Conservation (phyloP, 2,329 filamentous ascomycete genomes). For the Penicillium brasilianum region DNA sequence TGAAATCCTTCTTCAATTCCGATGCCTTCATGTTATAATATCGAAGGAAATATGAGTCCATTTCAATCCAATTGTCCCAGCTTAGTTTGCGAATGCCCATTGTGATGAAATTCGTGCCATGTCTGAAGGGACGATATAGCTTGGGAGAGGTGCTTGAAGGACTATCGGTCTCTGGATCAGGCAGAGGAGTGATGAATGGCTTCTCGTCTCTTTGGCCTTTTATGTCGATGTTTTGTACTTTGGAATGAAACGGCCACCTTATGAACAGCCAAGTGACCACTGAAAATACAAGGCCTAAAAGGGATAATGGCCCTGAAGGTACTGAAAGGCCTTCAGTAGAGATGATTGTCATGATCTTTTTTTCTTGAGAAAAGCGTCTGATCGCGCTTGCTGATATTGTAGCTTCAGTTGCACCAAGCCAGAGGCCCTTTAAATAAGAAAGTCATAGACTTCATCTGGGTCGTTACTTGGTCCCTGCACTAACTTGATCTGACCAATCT, state of each 20-base stretch:
- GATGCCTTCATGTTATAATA: not conserved
- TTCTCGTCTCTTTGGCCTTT: not conserved
- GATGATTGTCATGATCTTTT: not conserved
- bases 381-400: not conserved
- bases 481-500: not conserved
- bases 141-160: not conserved
- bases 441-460: not conserved
- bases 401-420: not conserved
- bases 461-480: not conserved
- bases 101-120: not conserved
- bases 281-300: not conserved
- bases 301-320: not conserved
- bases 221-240: not conserved
- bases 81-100: not conserved
- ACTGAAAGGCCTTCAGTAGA: not conserved
- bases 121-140: not conserved
- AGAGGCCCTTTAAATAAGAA: not conserved
- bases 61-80: conserved; percentile 1
- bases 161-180: not conserved
- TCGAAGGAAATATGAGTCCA: conserved; percentile 1
- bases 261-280: not conserved
- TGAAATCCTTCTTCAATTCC: not conserved
- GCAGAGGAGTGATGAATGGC: not conserved
- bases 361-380: not conserved
- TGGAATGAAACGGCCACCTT: not conserved